A percentile compares a stretch with the other conserved stretches of the same genome.
Conservation (phyloP, 306 rosid genomes). For the Prunus mume region DNA sequence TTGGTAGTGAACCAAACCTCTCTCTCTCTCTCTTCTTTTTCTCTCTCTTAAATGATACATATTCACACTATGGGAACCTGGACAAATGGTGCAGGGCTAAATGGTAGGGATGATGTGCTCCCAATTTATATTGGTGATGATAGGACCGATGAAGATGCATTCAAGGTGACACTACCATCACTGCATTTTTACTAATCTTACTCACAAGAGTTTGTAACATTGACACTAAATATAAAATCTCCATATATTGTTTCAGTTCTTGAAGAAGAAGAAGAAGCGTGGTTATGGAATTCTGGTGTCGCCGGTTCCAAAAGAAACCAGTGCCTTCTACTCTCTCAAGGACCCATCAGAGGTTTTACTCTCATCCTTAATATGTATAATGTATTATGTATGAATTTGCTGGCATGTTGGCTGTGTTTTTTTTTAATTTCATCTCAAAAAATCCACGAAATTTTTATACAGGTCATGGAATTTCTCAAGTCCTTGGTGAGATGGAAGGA, state of each 20-base stretch:
- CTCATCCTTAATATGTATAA: neutral
- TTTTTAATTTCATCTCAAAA: neutral
- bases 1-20: conserved; percentile 42
- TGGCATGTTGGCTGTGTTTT: no score
- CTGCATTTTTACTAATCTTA: neutral
- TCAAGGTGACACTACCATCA: conserved; percentile 47
- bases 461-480: conserved; percentile 88
- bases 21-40: neutral
- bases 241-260: conserved; percentile 36
- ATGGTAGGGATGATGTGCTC: conserved; percentile 53
- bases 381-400: neutral
- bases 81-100: conserved; percentile 48
- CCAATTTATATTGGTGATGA: conserved; percentile 92
- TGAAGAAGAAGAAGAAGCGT: conserved; percentile 48
- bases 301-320: conserved; percentile 67
- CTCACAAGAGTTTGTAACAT: neutral
- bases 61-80: neutral
- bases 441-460: conserved; percentile 17
- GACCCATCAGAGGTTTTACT: conserved; percentile 66
- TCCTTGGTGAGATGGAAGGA: conserved; percentile 63
- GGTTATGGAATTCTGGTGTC: conserved; percentile 91
- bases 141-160: conserved; percentile 90
- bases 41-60: neutral
- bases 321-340: conserved; percentile 71
- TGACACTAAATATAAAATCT: no score